Base-by-base conservation (phyloP, 106 monocot species). In the Platanthera zijinensis region DNA sequence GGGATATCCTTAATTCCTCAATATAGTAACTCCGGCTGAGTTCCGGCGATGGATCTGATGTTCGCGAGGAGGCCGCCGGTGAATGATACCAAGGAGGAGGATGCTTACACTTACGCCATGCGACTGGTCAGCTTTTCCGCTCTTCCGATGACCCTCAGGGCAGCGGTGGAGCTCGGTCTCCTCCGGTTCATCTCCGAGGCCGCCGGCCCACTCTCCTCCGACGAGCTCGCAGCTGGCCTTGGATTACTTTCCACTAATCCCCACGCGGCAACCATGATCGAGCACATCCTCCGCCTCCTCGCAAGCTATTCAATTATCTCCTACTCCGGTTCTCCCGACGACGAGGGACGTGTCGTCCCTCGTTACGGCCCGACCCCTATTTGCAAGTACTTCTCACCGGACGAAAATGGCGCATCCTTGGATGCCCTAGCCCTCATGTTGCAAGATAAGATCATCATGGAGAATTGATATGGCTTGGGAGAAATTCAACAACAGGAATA, bases 111-210 rank as follows among this genome's bases (percentile, higher is more conserved):
- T 5, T 13, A 52, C 14, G 80, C 80, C 5, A 80, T 75, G 74
- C 32, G 52, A n/a, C 25, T 80, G 6, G 39, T 8, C 63, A 51
- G 51, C 75, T n/a, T 21, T 39, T 17, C 30, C 4, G 67, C 49
- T 3, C 21, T 80, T 15, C 64, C 74, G 32, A 80, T 80, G 80
- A 80, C 80, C 6, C 75, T 80, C 17, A 80, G 69, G 75, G 80
- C 68, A 12, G 75, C 72, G 6, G 51, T 69, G 17, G 74, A 80
- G 53, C 74, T 80, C 50, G 68, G 59, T 53, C 19, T 80, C 49
- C 73, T 75, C n/a, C 48, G 74, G 75, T 25, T 75, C 51, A 53
- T 75, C 18, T 64, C 75, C 1, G 52, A 52, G 0, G 39, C 39
- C 11, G 67, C 74, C 14, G 45, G 78, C 32, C 11, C 78, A 0